Base-by-base conservation (phyloP, 345 rosid genomes). In the Mangifera indica region DNA sequence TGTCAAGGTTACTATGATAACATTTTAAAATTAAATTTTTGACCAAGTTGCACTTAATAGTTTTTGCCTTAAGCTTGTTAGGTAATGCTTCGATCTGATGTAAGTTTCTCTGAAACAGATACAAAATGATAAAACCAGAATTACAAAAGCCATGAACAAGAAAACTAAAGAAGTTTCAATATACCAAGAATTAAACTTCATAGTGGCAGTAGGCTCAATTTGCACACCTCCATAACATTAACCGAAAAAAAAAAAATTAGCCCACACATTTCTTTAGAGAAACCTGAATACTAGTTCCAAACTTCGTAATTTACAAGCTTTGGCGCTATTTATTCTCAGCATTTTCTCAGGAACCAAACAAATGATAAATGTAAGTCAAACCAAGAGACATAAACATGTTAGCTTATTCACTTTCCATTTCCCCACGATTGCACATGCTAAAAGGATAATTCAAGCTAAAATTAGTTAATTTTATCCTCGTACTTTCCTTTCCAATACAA, bases 21-120 rank as follows among this genome's bases (percentile, higher is more conserved):
- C n/a, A n/a, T n/a, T n/a, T n/a, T n/a, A n/a, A n/a, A n/a, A n/a
- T n/a, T n/a, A n/a, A n/a, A n/a, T n/a, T n/a, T n/a, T n/a, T n/a
- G n/a, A n/a, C n/a, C n/a, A n/a, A n/a, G n/a, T n/a, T n/a, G n/a
- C n/a, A n/a, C n/a, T n/a, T n/a, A n/a, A n/a, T n/a, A 66, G 96
- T 86, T 73, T 89, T 95, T 37, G 97, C 96, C 78, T 92, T 92
- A 73, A 92, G 97, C 85, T 95, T 95, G 89, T 86, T 91, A 15
- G 98, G 92, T 25, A 95, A 81, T 63, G 97, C 89, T 85, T 95
- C 98, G 77, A 92, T 67, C 67, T 95, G 98, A 66, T 95, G 98
- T 74, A 92, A 81, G 76, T 92, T 95, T 82, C 98, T 91, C 99
- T 95, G 87, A 71, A 74, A 65, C 53, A 74, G 17, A 20, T 62